phyloP scores from a whole-genome alignment of 2,329 filamentous ascomycete genomes.

The Fusarium tupiense region DNA sequence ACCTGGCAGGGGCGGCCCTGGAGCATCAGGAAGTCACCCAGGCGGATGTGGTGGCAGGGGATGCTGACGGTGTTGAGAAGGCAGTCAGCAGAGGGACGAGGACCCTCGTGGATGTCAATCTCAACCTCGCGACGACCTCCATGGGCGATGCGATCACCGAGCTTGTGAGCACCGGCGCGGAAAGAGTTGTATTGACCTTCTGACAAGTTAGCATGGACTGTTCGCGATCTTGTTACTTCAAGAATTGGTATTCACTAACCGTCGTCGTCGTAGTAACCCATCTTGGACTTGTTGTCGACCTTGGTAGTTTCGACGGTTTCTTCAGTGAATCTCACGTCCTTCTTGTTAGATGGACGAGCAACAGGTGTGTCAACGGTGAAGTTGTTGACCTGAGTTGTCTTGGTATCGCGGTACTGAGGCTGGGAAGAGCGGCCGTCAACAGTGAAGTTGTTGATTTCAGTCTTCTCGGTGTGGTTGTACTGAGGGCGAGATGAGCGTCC shows the following conservation, averaged over 20 bases:
- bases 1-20: slow-evolving; percentile 99
- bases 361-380: slow-evolving; percentile 49
- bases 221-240: not conserved
- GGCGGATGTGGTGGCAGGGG: slow-evolving; percentile 99
- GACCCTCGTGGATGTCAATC: slow-evolving; percentile 51
- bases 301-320: slow-evolving; percentile 71
- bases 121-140: slow-evolving; percentile 59
- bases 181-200: slow-evolving; percentile 69
- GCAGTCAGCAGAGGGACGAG: slow-evolving; percentile 32
- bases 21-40: slow-evolving; percentile 98
- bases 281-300: slow-evolving; percentile 60
- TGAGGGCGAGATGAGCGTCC: slow-evolving; percentile 32
- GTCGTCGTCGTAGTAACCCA: slow-evolving; percentile 73
- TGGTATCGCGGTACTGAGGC: slow-evolving; percentile 35
- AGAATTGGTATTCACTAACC: slow-evolving; percentile 53
- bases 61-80: slow-evolving; percentile 91
- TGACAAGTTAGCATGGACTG: slow-evolving; percentile 37
- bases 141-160: slow-evolving; percentile 62
- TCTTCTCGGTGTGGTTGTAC: slow-evolving; percentile 34
- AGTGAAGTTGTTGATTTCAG: slow-evolving; percentile 26
- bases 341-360: slow-evolving; percentile 59
- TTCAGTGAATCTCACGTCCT: slow-evolving; percentile 69
- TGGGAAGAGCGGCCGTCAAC: slow-evolving; percentile 34
- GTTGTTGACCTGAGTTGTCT: slow-evolving; percentile 37
- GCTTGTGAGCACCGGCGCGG: slow-evolving; percentile 65